phyloP scores from a whole-genome alignment of 768 basidiomycete genomes.

The Coprinopsis marcescibilis region DNA sequence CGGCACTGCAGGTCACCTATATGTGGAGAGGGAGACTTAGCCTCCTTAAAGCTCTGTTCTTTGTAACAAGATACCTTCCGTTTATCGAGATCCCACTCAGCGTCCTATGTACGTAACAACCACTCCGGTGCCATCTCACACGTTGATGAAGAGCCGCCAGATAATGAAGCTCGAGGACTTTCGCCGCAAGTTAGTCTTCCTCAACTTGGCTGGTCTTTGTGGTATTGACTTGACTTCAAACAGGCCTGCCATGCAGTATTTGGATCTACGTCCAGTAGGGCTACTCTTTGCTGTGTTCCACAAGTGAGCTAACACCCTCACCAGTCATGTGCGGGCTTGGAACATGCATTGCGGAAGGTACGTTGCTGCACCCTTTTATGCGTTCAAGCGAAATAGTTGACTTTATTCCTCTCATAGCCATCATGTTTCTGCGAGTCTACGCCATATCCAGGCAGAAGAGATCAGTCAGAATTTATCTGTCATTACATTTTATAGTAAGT shows the following conservation, averaged over 20 bases:
- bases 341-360: background rate
- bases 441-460: background rate
- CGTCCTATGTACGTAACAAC: conserved; percentile 4
- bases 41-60: conserved; percentile 5
- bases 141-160: background rate
- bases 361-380: background rate
- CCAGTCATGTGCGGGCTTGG: no score
- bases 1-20: background rate
- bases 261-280: no score
- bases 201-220: no score
- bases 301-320: no score
- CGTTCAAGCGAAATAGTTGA: no score
- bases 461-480: background rate
- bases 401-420: background rate
- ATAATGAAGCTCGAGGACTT: background rate
- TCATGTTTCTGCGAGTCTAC: background rate
- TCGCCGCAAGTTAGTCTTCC: background rate
- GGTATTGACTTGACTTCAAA: no score
- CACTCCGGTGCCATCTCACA: background rate
- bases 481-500: background rate
- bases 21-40: conserved; percentile 6
- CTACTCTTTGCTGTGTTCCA: no score
- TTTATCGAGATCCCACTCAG: conserved; percentile 6
- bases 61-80: conserved; percentile 7
- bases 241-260: no score